Conservation (phyloP, 2,329 filamentous ascomycete genomes). For the Helminthosporium solani region DNA sequence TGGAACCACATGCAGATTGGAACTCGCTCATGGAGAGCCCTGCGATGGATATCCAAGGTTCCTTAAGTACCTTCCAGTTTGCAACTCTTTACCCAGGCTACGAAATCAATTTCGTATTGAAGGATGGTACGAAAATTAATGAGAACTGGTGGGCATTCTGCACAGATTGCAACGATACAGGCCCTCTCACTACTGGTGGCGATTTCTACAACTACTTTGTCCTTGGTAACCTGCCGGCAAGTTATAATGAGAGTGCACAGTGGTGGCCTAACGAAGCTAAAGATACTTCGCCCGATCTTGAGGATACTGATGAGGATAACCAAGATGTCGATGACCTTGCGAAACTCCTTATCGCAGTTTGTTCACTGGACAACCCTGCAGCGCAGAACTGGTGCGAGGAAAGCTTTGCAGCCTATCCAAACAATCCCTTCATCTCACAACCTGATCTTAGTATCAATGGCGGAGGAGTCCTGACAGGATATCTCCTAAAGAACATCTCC, state of each 20-base stretch:
- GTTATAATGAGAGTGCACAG: too few species aligned
- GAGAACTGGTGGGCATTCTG: conserved; percentile 26
- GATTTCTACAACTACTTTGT: conserved; percentile 51
- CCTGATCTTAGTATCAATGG: conserved; percentile 15
- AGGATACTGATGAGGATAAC: neutral
- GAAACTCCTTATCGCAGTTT: too few species aligned
- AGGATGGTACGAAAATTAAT: conserved; percentile 21
- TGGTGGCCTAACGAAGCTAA: too few species aligned
- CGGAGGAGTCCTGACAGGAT: conserved; percentile 41
- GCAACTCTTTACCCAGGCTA: conserved; percentile 42
- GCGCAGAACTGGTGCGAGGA: neutral
- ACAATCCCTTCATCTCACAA: conserved; percentile 22
- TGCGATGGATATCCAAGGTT: conserved; percentile 16
- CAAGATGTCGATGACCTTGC: neutral
- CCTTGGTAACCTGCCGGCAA: conserved; percentile 24
- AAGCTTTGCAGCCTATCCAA: conserved; percentile 22
- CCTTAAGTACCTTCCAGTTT: conserved; percentile 11
- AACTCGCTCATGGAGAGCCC: conserved; percentile 36
- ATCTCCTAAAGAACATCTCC: conserved; percentile 42
- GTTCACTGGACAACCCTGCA: too few species aligned
- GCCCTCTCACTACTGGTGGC: conserved; percentile 41
- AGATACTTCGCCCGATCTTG: conserved; percentile 7
- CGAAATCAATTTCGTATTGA: conserved; percentile 29
- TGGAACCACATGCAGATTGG: conserved; percentile 48
- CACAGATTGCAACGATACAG: conserved; percentile 17